phyloP scores from a whole-genome alignment of 1,284 basidiomycete species.

The Ceratobasidium sp. region DNA sequence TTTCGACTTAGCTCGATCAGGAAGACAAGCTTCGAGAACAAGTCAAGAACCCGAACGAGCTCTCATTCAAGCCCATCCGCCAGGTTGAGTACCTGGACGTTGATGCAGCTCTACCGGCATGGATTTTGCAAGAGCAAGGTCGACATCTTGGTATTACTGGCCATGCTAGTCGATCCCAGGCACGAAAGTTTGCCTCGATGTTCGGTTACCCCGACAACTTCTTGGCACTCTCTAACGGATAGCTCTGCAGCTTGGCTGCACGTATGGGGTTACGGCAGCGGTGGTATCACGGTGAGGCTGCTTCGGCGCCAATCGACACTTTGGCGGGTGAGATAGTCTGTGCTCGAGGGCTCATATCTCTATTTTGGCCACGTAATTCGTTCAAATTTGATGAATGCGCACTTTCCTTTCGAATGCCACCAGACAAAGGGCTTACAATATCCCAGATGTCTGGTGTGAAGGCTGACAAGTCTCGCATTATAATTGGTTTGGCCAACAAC shows the following conservation, averaged over 20 bases:
- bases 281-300: constrained; percentile 59
- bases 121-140: constrained; percentile 24
- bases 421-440: constrained; percentile 52
- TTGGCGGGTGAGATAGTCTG: not conserved
- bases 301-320: constrained; percentile 50
- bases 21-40: not conserved
- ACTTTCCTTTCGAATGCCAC: constrained; percentile 54
- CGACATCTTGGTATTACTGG: not conserved
- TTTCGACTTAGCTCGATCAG: not conserved
- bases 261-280: constrained; percentile 53
- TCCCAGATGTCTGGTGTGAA: constrained; percentile 52
- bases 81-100: constrained; percentile 51
- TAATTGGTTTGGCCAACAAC: constrained; percentile 55
- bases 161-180: not conserved
- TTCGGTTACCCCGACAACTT: constrained; percentile 4
- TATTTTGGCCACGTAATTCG: constrained; percentile 56
- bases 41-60: constrained; percentile 8
- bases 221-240: constrained; percentile 16
- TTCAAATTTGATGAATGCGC: constrained; percentile 60
- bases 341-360: not conserved
- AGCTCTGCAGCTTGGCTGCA: not conserved
- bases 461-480: constrained; percentile 53
- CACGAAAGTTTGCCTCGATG: not conserved
- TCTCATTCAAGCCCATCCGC: not conserved
- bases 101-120: constrained; percentile 2